phyloP scores from a whole-genome alignment of 1,139 yeast species.

The Sugiyamaella xylanicola region DNA sequence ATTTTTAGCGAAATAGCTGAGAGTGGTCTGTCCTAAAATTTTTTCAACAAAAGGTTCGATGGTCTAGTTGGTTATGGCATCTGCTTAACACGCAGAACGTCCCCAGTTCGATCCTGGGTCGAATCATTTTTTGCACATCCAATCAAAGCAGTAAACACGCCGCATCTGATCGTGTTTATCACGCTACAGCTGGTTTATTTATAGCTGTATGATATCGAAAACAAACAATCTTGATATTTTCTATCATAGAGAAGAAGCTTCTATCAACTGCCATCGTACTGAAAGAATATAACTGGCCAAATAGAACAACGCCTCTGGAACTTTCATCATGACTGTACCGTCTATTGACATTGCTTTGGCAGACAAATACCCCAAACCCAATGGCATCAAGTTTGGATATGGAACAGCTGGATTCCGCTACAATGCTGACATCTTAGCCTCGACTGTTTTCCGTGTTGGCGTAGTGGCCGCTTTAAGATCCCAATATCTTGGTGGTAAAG shows the following conservation, averaged over 20 bases:
- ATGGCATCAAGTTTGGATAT: constrained; percentile 56
- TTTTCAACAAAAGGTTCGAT: constrained; percentile 53
- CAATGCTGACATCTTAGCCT: constrained; percentile 68
- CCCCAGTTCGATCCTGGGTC: constrained; percentile 99
- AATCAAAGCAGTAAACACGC: not conserved
- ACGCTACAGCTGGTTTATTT: not conserved
- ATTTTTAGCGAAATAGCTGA: too few species aligned
- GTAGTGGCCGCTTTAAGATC: constrained; percentile 82
- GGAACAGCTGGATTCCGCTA: constrained; percentile 98
- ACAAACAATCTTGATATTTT: too few species aligned
- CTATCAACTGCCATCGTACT: too few species aligned
- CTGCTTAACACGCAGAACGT: constrained; percentile 99
- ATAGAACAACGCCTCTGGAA: not conserved
- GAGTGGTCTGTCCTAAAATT: not conserved
- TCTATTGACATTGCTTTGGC: constrained; percentile 14
- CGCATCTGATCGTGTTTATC: not conserved
- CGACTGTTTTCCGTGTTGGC: constrained; percentile 84
- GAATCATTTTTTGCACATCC: constrained; percentile 73
- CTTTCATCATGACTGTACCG: not conserved
- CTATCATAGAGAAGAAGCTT: too few species aligned
- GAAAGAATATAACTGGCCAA: too few species aligned
- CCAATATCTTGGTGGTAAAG: constrained; percentile 62
- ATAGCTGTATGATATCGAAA: too few species aligned
- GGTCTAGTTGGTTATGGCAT: constrained; percentile 99
- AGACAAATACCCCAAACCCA: constrained; percentile 38